Evolutionary conservation across 495 filamentous ascomycete species (phyloP).

Genomic region (Aspergillus hancockii): DNA sequence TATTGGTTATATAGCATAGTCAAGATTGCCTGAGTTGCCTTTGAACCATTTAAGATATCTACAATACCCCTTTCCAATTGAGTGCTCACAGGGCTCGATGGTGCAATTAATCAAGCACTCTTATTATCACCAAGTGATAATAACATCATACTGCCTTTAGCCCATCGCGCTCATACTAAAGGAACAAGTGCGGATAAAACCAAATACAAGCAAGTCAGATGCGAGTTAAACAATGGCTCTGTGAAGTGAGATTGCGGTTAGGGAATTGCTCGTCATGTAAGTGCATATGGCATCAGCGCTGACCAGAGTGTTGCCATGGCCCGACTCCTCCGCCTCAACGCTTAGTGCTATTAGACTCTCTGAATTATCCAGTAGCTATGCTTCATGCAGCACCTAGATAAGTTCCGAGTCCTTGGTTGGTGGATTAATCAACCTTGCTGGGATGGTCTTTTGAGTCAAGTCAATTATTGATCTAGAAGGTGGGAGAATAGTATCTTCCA

Average conservation of each 20-base stretch:
- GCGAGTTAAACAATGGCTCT: neutral
- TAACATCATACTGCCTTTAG: neutral
- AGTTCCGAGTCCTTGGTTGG: neutral
- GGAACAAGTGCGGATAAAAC: neutral
- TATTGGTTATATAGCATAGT: neutral
- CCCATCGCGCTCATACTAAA: neutral
- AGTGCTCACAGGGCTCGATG: neutral
- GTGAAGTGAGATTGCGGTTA: neutral
- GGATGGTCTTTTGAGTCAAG: neutral
- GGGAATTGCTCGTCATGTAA: conserved; percentile 15
- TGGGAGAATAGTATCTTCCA: neutral
- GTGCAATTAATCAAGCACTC: neutral
- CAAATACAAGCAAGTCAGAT: neutral
- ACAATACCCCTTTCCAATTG: neutral
- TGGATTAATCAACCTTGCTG: neutral
- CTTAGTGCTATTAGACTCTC: neutral
- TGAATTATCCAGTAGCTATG: neutral
- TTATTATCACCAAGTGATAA: neutral
- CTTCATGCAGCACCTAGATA: neutral
- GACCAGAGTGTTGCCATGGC: neutral
- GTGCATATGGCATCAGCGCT: conserved; percentile 19
- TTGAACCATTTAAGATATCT: neutral
- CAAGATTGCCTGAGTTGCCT: neutral
- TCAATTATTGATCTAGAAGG: neutral
- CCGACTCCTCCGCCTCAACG: neutral